Conservation (phyloP, 768 basidiomycete genomes). For the Auriscalpium vulgare region DNA sequence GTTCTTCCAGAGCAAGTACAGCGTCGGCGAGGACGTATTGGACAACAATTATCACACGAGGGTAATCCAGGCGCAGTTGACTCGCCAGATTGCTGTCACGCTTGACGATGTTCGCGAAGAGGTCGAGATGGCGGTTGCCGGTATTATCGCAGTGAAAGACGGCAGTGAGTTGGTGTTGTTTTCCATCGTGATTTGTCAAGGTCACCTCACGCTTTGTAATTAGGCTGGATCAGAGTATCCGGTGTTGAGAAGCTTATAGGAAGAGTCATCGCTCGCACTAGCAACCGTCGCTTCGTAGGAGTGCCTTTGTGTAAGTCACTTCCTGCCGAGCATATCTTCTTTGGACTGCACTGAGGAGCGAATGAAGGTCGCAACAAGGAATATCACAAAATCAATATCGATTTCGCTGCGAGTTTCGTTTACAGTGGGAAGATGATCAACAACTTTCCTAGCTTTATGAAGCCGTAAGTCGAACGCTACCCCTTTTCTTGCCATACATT, state of each 20-base stretch:
- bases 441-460: constrained; percentile 33
- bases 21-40: constrained; percentile 26
- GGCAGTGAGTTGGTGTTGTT: not conserved
- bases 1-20: constrained; percentile 31
- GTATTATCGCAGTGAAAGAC: constrained; percentile 24
- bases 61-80: constrained; percentile 24
- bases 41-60: constrained; percentile 24
- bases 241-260: constrained; percentile 13
- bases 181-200: not conserved
- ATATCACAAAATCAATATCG: constrained; percentile 30
- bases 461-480: constrained; percentile 29
- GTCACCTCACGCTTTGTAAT: not conserved
- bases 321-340: not conserved
- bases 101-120: constrained; percentile 39
- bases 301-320: constrained; percentile 29
- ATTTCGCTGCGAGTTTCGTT: constrained; percentile 29
- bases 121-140: constrained; percentile 31
- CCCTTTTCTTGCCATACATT: not conserved
- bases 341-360: not conserved
- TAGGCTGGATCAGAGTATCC: constrained; percentile 31
- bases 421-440: constrained; percentile 25
- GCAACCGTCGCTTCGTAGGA: constrained; percentile 39
- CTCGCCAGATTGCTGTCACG: constrained; percentile 29
- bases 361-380: constrained; percentile 33
- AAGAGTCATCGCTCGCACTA: constrained; percentile 30